A percentile compares a stretch with the other conserved stretches of the same genome.
Evolutionary conservation across 257 asterid genomes (phyloP).

Genomic region (Jacaranda mimosifolia): DNA sequence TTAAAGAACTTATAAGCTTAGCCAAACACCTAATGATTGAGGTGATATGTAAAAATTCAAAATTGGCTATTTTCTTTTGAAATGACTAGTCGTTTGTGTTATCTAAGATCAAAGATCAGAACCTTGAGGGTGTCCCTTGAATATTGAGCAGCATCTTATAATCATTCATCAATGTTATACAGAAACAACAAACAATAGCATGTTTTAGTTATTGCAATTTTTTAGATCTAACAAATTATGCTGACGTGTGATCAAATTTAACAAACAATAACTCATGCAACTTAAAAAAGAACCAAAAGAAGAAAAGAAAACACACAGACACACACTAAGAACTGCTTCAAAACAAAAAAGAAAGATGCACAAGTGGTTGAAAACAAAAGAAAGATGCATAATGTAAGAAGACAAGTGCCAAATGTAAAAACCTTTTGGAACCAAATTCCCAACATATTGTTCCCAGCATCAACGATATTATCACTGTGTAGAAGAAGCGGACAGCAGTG

Average conservation of each 20-base stretch:
- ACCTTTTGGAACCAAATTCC: constrained; percentile 94
- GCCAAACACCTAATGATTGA: too few species aligned
- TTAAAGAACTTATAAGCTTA: too few species aligned
- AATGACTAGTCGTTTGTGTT: background rate
- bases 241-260: background rate
- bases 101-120: background rate
- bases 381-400: background rate
- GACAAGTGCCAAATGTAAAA: constrained; percentile 17
- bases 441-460: constrained; percentile 96
- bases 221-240: constrained; percentile 1
- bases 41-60: background rate
- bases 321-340: background rate
- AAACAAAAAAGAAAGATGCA: too few species aligned
- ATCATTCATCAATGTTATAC: background rate
- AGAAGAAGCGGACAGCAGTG: constrained; percentile 94
- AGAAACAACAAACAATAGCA: background rate
- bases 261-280: constrained; percentile 11
- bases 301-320: too few species aligned
- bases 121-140: too few species aligned
- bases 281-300: background rate
- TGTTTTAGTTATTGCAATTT: background rate
- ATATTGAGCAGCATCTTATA: background rate
- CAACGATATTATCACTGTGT: constrained; percentile 84
- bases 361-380: background rate
- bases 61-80: background rate